These are phyloP conservation scores for Moricandia moricandioides DNA, from an alignment of 345 rosid genomes.

Conservation along the genomic window DNA sequence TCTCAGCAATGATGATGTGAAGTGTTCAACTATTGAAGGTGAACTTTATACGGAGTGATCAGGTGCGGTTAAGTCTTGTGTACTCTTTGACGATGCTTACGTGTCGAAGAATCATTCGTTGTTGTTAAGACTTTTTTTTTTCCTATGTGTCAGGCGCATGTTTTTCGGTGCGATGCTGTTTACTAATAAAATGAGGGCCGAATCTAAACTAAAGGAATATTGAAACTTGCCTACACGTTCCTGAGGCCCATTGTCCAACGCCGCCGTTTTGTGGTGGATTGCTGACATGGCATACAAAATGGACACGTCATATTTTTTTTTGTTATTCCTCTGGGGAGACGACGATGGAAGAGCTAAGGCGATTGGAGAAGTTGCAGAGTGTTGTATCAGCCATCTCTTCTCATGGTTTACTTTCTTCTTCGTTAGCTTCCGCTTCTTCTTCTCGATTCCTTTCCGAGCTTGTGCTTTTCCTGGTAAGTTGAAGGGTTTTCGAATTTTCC, in stretches of 20 bases:
- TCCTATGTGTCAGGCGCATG: conserved; percentile 13
- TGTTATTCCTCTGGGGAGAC: not conserved
- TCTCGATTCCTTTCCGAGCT: conserved; percentile 66
- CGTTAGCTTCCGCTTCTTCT: conserved; percentile 33
- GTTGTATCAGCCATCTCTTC: conserved; percentile 48
- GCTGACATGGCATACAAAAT: not conserved
- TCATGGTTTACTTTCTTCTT: conserved; percentile 36
- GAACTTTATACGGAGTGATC: conserved; percentile 4
- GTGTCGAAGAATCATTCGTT: not conserved
- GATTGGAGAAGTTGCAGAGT: conserved; percentile 64
- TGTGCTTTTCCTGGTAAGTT: conserved; percentile 54
- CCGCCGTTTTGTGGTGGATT: not conserved
- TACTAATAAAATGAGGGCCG: not conserved
- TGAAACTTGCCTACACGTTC: not conserved
- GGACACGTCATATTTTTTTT: not conserved
- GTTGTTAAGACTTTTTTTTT: not conserved
- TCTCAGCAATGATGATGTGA: not conserved
- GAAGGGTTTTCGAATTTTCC: not conserved
- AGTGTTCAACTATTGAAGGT: not conserved
- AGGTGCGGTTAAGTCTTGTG: not conserved
- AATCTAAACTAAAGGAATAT: not conserved
- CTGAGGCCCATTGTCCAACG: conserved; percentile 3
- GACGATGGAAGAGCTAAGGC: conserved; percentile 66
- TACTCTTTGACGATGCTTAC: not conserved
- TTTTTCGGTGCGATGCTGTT: conserved; percentile 8